Evolutionary conservation across 352 stramenopile species (phyloP).

Genomic region (Pythium brassicae): DNA sequence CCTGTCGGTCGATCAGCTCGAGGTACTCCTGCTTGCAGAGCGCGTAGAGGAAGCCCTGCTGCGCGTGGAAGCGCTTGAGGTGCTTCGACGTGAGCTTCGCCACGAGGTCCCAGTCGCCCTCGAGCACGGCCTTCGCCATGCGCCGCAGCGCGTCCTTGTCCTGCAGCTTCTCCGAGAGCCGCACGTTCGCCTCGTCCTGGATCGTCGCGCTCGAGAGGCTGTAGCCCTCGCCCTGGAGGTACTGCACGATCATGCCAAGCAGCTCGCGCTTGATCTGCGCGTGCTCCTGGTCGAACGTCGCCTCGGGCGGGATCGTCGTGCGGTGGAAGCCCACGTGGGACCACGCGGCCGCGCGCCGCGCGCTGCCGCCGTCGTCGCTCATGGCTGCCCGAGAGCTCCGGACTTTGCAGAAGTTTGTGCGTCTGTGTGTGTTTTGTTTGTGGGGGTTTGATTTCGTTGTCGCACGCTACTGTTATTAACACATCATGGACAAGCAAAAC

Average conservation of each 20-base stretch:
- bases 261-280: constrained; percentile 82
- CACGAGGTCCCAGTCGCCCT: constrained; percentile 85
- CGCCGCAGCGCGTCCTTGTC: constrained; percentile 71
- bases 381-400: too few species aligned
- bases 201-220: constrained; percentile 79
- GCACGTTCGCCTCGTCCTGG: constrained; percentile 86
- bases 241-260: constrained; percentile 84
- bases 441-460: too few species aligned
- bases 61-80: constrained; percentile 75
- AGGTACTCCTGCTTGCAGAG: constrained; percentile 89
- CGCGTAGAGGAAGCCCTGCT: constrained; percentile 86
- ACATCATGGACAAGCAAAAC: too few species aligned
- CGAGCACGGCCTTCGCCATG: constrained; percentile 69
- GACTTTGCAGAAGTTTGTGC: too few species aligned
- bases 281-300: constrained; percentile 71
- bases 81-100: constrained; percentile 80
- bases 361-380: background rate
- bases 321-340: constrained; percentile 79
- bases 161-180: constrained; percentile 63
- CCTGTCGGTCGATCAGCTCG: constrained; percentile 83
- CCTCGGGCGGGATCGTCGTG: constrained; percentile 73
- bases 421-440: too few species aligned
- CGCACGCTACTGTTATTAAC: too few species aligned
- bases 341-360: constrained; percentile 31
- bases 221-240: constrained; percentile 80